These are phyloP conservation scores for Xylaria sp. DNA, from an alignment of 2,329 filamentous ascomycete species.

Conservation along the genomic window DNA sequence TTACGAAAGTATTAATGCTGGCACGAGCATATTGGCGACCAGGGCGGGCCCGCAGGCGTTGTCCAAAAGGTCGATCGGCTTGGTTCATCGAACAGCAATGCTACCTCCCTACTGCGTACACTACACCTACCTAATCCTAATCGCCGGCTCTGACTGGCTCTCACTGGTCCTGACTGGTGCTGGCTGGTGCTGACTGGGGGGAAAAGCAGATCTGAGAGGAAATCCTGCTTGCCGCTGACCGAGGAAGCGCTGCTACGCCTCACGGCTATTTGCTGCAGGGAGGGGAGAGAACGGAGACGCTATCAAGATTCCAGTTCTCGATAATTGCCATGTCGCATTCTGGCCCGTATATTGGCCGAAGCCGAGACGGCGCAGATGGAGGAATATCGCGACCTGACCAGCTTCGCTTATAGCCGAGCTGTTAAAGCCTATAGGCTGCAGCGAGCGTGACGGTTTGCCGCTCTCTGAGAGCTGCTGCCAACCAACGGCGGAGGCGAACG, in stretches of 20 bases:
- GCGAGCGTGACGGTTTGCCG: neutral
- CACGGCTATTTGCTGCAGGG: slow-evolving; percentile 12
- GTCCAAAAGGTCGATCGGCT: neutral
- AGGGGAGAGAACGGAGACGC: neutral
- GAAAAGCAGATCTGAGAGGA: neutral
- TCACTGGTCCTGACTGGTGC: neutral
- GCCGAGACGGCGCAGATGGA: neutral
- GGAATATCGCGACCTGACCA: no score
- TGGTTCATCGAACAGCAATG: neutral
- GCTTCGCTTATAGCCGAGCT: no score
- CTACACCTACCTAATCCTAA: neutral
- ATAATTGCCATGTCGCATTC: neutral
- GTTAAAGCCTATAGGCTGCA: no score
- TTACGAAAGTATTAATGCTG: neutral
- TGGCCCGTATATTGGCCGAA: neutral
- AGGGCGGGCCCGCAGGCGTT: neutral
- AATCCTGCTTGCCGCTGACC: slow-evolving; percentile 18
- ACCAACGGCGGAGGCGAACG: neutral
- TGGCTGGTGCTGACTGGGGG: neutral
- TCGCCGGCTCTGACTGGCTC: neutral
- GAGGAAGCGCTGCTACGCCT: slow-evolving; percentile 11
- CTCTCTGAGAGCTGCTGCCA: neutral
- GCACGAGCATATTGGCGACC: neutral
- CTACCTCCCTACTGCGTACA: neutral
- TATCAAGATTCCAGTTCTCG: neutral